These are phyloP conservation scores for Musa troglodytarum DNA, from an alignment of 176 grass and related monocot species.

Conservation along the genomic window DNA sequence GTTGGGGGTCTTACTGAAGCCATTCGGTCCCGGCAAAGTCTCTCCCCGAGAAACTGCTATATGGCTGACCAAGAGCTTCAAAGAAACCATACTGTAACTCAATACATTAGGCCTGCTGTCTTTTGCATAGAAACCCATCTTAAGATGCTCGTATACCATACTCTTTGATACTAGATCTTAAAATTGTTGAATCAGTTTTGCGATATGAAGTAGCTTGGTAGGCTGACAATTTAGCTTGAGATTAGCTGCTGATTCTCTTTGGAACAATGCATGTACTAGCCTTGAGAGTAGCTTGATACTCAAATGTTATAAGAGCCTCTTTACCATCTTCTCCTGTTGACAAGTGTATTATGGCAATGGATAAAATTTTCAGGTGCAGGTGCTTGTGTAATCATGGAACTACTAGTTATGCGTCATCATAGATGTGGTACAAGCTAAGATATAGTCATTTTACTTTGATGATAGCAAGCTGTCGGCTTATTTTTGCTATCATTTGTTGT, in stretches of 20 bases:
- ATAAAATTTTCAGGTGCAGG: no score
- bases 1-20: slow-evolving; percentile 67
- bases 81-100: slow-evolving; percentile 45
- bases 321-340: neutral
- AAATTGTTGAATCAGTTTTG: neutral
- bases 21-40: slow-evolving; percentile 72
- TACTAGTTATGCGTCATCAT: no score
- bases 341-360: no score
- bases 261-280: neutral
- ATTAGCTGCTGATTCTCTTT: neutral
- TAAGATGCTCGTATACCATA: neutral
- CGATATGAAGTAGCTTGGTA: neutral
- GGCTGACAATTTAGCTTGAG: neutral
- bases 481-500: no score
- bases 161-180: neutral
- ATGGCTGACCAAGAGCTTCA: slow-evolving; percentile 96
- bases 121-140: no score
- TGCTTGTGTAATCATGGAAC: no score
- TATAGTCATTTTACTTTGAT: no score
- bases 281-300: no score
- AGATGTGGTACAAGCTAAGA: no score
- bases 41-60: slow-evolving; percentile 88
- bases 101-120: no score
- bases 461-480: no score
- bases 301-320: no score